Conservation (phyloP, 441 rosid species). For the Hypseocharis bilobata region DNA sequence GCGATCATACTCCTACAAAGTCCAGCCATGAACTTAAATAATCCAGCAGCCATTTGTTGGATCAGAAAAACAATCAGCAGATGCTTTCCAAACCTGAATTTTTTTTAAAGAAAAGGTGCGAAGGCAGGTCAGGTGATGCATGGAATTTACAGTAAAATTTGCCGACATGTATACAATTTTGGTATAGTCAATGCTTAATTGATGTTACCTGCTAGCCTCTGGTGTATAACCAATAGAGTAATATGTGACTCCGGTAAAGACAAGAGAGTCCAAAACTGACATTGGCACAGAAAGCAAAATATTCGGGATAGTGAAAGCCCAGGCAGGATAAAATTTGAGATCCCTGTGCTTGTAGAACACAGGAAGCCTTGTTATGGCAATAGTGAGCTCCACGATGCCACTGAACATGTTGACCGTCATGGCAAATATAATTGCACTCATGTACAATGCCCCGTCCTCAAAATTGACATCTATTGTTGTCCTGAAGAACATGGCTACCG, state of each 20-base stretch:
- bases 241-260: slow-evolving; percentile 57
- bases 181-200: no score
- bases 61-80: slow-evolving; percentile 44
- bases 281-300: slow-evolving; percentile 54
- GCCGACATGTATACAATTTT: no score
- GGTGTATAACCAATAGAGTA: slow-evolving; percentile 66
- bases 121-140: no score
- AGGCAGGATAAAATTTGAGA: slow-evolving; percentile 51
- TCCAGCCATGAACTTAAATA: slow-evolving; percentile 60
- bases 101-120: no score
- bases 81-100: slow-evolving; percentile 67
- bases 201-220: slow-evolving; percentile 54
- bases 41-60: slow-evolving; percentile 77
- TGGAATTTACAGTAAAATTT: no score
- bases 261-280: slow-evolving; percentile 52
- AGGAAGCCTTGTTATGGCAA: slow-evolving; percentile 60
- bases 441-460: slow-evolving; percentile 39
- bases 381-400: slow-evolving; percentile 61
- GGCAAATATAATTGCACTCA: slow-evolving; percentile 55
- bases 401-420: slow-evolving; percentile 68
- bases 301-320: slow-evolving; percentile 70
- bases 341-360: slow-evolving; percentile 91
- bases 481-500: slow-evolving; percentile 55
- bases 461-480: slow-evolving; percentile 40
- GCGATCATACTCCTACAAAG: slow-evolving; percentile 69